Evolutionary conservation across 2,329 filamentous ascomycete genomes (phyloP).

Genomic region (Cercospora canescens): DNA sequence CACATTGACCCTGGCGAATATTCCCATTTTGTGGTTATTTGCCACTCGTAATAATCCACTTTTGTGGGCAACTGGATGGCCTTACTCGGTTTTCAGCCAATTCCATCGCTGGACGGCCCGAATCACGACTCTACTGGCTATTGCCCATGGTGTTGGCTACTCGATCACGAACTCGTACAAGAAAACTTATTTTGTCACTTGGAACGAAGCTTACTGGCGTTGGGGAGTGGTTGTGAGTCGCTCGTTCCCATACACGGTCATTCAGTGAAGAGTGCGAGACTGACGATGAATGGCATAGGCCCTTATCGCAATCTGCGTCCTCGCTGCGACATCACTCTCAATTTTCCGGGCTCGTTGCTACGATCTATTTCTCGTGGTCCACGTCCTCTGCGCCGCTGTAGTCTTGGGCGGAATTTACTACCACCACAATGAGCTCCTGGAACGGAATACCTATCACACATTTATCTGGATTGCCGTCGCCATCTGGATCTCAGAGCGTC

Average conservation of each 20-base stretch:
- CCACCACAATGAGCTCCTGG: conserved; percentile 51
- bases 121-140: conserved; percentile 61
- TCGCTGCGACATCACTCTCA: conserved; percentile 51
- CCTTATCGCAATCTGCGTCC: conserved; percentile 45
- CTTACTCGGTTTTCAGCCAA: conserved; percentile 64
- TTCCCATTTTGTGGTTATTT: conserved; percentile 67
- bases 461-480: conserved; percentile 52
- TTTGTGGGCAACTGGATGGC: conserved; percentile 68
- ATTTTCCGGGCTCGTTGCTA: conserved; percentile 55
- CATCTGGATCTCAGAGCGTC: conserved; percentile 54
- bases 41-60: conserved; percentile 66
- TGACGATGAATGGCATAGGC: conserved; percentile 22
- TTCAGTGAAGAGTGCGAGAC: background rate
- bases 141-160: conserved; percentile 64
- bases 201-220: conserved; percentile 50
- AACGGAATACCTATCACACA: conserved; percentile 49
- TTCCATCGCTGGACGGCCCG: conserved; percentile 69
- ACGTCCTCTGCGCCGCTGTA: conserved; percentile 55
- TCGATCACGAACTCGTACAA: conserved; percentile 35
- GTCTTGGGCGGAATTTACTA: conserved; percentile 53
- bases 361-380: conserved; percentile 52
- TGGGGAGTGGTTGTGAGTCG: conserved; percentile 48
- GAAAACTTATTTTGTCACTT: conserved; percentile 30
- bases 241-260: background rate
- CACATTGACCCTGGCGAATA: conserved; percentile 62